Conservation (phyloP, 208 protist species). For the Giardia duodenalis region DNA sequence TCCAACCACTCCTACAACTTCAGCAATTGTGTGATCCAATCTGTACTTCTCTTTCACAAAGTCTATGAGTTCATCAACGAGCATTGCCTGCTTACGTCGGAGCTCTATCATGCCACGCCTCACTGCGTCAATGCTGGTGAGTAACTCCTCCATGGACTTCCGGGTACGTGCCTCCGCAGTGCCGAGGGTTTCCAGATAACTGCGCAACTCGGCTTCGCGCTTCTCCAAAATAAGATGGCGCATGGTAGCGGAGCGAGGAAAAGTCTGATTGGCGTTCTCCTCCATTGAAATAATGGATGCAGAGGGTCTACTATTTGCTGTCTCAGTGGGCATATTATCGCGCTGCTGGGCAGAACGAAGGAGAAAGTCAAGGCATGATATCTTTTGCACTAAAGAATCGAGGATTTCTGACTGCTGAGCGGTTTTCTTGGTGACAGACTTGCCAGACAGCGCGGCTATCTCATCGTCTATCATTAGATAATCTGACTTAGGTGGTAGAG, state of each 20-base stretch:
- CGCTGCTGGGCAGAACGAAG: background rate
- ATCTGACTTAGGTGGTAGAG: no score
- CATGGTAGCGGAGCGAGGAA: background rate
- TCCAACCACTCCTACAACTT: background rate
- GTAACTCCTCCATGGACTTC: constrained; percentile 1
- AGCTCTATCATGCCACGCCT: background rate
- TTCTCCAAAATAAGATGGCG: background rate
- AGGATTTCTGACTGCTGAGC: background rate
- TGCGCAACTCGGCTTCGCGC: background rate
- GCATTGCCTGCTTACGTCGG: background rate
- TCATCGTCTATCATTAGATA: background rate
- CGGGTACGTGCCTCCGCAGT: background rate
- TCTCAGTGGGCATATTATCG: background rate
- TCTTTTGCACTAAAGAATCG: background rate
- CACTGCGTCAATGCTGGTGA: background rate
- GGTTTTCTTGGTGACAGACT: background rate
- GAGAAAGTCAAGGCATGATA: background rate
- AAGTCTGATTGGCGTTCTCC: background rate
- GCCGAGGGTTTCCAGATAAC: background rate
- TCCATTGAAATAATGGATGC: background rate
- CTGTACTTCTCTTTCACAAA: background rate
- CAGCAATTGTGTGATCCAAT: background rate
- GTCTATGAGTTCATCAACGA: background rate
- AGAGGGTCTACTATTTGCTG: no score
- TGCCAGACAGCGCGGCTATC: background rate